Conservation (phyloP, 768 basidiomycete species). For the Auricularia cornea region DNA sequence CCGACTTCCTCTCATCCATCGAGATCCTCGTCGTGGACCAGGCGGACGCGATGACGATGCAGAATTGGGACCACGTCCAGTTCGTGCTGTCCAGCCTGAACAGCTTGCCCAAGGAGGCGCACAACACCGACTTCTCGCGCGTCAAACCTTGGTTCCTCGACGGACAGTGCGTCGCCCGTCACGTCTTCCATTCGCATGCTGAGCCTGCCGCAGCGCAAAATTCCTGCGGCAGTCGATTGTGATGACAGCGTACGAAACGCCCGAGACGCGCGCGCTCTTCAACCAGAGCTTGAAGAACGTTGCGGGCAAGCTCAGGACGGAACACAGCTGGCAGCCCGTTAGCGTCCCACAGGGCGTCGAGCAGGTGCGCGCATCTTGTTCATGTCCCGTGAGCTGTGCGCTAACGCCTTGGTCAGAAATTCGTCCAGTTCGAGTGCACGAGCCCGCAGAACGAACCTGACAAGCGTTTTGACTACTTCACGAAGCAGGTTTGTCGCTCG, state of each 20-base stretch:
- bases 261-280: slow-evolving; percentile 77
- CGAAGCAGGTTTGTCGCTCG: slow-evolving; percentile 71
- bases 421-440: slow-evolving; percentile 63
- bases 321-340: slow-evolving; percentile 62
- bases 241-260: slow-evolving; percentile 79
- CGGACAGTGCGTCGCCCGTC: slow-evolving; percentile 56
- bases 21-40: slow-evolving; percentile 90
- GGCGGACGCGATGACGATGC: slow-evolving; percentile 89
- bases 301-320: slow-evolving; percentile 69
- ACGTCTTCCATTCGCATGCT: not conserved
- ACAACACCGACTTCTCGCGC: slow-evolving; percentile 90
- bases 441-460: slow-evolving; percentile 75
- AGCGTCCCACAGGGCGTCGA: slow-evolving; percentile 76
- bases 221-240: slow-evolving; percentile 88
- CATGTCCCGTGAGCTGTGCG: not conserved
- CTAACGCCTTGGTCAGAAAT: slow-evolving; percentile 39
- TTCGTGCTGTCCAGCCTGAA: slow-evolving; percentile 82
- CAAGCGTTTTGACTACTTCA: slow-evolving; percentile 80
- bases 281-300: slow-evolving; percentile 72
- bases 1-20: slow-evolving; percentile 89
- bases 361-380: slow-evolving; percentile 41
- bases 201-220: slow-evolving; percentile 46
- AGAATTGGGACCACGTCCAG: slow-evolving; percentile 98
- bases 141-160: slow-evolving; percentile 99
- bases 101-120: slow-evolving; percentile 85